Evolutionary conservation across 192 early-diverging fungal species (phyloP).

Genomic region (Coemansia sp.): DNA sequence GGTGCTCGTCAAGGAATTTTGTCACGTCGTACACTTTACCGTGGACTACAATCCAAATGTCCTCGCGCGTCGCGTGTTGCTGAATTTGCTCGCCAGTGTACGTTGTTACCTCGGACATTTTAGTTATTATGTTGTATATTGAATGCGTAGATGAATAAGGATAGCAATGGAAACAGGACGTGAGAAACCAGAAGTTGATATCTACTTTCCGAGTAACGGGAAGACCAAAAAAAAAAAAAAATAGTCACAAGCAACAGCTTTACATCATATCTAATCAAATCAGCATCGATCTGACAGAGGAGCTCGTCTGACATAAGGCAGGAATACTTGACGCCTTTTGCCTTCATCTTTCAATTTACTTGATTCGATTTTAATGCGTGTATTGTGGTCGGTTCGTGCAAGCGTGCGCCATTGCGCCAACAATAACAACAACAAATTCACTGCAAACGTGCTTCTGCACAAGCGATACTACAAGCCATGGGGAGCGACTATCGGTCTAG

Average conservation of each 20-base stretch:
- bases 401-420: background rate
- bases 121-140: background rate
- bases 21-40: conserved; percentile 82
- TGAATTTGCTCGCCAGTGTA: conserved; percentile 73
- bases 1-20: conserved; percentile 88
- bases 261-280: background rate
- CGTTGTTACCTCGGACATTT: conserved; percentile 59
- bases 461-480: conserved; percentile 31
- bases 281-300: background rate
- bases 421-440: background rate
- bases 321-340: background rate
- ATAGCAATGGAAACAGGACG: too few species aligned
- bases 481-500: conserved; percentile 82
- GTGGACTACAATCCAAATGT: conserved; percentile 81
- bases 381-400: background rate
- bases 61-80: conserved; percentile 67
- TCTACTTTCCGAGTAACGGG: background rate
- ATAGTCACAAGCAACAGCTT: background rate
- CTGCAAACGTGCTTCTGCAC: background rate
- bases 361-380: background rate
- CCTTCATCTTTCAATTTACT: background rate
- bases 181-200: background rate
- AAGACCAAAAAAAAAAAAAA: background rate
- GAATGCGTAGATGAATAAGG: too few species aligned
- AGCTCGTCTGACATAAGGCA: background rate